Evolutionary conservation across 495 filamentous ascomycete species (phyloP).

Genomic region (Podospora didyma): DNA sequence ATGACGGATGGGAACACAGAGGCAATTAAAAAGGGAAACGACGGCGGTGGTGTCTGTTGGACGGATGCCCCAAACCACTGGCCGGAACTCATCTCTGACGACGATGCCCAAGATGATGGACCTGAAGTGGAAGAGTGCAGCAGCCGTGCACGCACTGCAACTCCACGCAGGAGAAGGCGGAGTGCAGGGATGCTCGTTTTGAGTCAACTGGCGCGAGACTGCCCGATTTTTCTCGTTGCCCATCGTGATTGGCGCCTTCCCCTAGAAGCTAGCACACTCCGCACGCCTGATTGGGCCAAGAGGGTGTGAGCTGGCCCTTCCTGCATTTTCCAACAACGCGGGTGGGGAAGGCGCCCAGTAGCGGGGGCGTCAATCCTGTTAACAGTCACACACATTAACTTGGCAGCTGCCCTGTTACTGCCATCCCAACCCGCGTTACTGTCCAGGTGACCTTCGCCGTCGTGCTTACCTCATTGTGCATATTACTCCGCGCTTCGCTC

Average conservation of each 20-base stretch:
- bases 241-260: constrained; percentile 18
- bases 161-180: constrained; percentile 15
- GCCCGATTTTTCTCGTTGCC: constrained; percentile 11
- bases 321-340: constrained; percentile 1
- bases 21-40: too few relatives aligned
- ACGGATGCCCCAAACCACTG: too few relatives aligned
- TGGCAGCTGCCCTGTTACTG: neutral
- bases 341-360: constrained; percentile 1
- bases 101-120: too few relatives aligned
- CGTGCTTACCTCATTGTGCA: constrained; percentile 23
- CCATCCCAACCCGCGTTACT: neutral
- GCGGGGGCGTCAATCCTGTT: neutral
- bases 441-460: neutral
- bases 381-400: neutral
- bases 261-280: constrained; percentile 15
- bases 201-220: constrained; percentile 19
- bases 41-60: too few relatives aligned
- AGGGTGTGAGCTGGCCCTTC: constrained; percentile 18
- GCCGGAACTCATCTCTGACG: too few relatives aligned
- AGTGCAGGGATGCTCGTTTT: constrained; percentile 17
- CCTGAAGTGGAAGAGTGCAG: too few relatives aligned
- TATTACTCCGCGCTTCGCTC: neutral
- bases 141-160: too few relatives aligned
- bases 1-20: too few relatives aligned
- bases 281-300: constrained; percentile 22